Conservation (phyloP, 1,284 basidiomycete species). For the Ustilago crameri region DNA sequence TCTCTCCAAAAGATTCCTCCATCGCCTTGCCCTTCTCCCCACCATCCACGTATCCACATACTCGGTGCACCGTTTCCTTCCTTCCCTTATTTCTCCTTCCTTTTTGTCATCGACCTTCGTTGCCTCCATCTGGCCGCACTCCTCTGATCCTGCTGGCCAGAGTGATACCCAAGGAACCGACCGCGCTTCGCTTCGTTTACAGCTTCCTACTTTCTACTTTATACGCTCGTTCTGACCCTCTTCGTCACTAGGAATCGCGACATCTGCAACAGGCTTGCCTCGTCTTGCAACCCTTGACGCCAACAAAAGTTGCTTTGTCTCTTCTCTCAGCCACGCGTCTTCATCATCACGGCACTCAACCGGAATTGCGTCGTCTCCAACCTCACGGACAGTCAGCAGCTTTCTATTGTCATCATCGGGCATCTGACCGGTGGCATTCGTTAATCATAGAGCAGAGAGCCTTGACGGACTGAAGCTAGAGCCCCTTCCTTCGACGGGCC, state of each 20-base stretch:
- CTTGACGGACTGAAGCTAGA: neutral
- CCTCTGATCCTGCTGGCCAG: too few relatives aligned
- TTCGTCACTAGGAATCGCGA: neutral
- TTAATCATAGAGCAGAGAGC: neutral
- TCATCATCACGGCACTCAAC: too few relatives aligned
- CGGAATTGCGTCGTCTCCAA: too few relatives aligned
- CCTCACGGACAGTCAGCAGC: too few relatives aligned
- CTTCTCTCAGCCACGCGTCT: neutral
- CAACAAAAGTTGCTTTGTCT: neutral
- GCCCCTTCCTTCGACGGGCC: neutral
- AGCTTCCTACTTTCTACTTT: too few relatives aligned
- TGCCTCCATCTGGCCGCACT: too few relatives aligned
- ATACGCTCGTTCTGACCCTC: too few relatives aligned
- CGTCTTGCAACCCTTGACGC: neutral
- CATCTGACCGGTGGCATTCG: too few relatives aligned
- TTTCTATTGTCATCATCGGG: too few relatives aligned
- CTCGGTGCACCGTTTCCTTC: neutral
- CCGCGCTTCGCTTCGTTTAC: too few relatives aligned
- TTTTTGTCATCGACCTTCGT: too few relatives aligned
- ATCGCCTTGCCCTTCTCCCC: neutral
- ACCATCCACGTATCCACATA: neutral
- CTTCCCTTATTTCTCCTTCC: neutral
- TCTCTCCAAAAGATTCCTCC: neutral
- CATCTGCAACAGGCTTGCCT: neutral
- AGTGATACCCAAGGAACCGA: too few relatives aligned